Evolutionary conservation across 2,329 filamentous ascomycete species (phyloP).

Genomic region (Mariannaea elegans): DNA sequence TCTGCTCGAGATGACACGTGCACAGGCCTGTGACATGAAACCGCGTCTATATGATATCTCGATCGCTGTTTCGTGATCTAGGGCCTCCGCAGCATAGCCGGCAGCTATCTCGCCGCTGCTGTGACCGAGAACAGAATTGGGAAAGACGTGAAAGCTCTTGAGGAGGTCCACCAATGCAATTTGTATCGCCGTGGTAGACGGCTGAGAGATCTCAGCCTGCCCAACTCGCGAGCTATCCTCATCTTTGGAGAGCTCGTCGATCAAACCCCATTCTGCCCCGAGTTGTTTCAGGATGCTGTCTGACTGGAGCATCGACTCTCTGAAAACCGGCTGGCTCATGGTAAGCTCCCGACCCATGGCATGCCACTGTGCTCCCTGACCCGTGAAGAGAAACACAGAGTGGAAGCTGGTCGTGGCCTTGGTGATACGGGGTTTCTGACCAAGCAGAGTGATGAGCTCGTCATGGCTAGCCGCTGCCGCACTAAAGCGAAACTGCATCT

Average conservation of each 20-base stretch:
- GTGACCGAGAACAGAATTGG: conserved; percentile 47
- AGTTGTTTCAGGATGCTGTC: conserved; percentile 2
- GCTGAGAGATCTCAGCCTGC: conserved; percentile 46
- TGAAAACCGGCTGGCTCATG: conserved; percentile 10
- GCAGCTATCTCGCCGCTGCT: conserved; percentile 52
- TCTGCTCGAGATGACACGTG: conserved; percentile 19
- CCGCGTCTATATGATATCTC: conserved; percentile 20
- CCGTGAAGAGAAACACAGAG: conserved; percentile 44
- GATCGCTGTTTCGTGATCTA: conserved; percentile 23
- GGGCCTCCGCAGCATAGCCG: conserved; percentile 40
- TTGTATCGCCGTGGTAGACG: conserved; percentile 54
- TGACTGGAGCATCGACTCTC: conserved; percentile 18
- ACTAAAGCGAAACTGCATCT: conserved; percentile 18
- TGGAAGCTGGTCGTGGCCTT: conserved; percentile 6
- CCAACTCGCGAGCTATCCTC: conserved; percentile 40
- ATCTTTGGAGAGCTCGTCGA: conserved; percentile 33
- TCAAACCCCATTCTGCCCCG: conserved; percentile 32
- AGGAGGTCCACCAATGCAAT: conserved; percentile 51
- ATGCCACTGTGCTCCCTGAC: conserved; percentile 49
- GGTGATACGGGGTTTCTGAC: conserved; percentile 20
- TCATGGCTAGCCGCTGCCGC: conserved; percentile 8
- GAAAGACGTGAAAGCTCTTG: conserved; percentile 41
- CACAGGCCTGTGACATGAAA: conserved; percentile 20
- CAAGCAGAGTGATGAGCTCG: conserved; percentile 5
- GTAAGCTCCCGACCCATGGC: conserved; percentile 42